Base-by-base conservation (phyloP, 2,329 filamentous ascomycete species). In the Cyanodermella asteris region DNA sequence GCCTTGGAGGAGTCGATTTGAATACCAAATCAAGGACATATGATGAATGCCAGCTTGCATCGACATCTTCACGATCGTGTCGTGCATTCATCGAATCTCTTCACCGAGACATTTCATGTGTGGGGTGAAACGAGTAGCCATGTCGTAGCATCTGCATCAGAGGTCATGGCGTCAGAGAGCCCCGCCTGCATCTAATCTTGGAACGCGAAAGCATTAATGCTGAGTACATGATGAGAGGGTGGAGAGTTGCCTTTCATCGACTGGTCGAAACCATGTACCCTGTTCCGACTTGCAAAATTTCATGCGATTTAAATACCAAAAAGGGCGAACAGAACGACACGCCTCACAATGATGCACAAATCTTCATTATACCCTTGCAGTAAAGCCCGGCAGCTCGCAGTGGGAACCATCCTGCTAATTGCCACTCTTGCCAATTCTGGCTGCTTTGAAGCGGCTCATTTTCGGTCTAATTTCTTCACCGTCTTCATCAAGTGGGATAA, bases 381-480 rank as follows among this genome's bases (percentile, higher is more conserved):
- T 16, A 23, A n/a, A 27, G 16, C 4, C 3, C 17, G 14, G 16
- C 1, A 10, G 5, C 9, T 5, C 15, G 11, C 5, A 3, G 3
- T 15, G 4, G 16, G 7, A 17, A 11, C 12, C 11, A 7, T 13
- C 18, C 17, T 19, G 26, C 16, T 18, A 18, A 5, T 15, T 21
- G 4, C 9, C 7, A 11, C n/a, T 9, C 14, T 23, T 42, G 41
- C 23, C 41, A 46, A 56, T 42, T 14, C 53, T 45, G 10, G 55
- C 51, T 31, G 55, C 51, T 31, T 46, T 54, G 39, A 59, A 59
- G 26, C 50, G 46, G 40, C 55, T 59, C 23, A 55, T 40, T 16
- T 45, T 49, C 29, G 39, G 45, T n/a, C n/a, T n/a, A n/a, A n/a
- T n/a, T 4, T 13, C 13, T 7, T 26, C 30, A 2, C 33, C 33